Conservation (phyloP, 345 rosid genomes). For the Rhodomyrtus tomentosa region DNA sequence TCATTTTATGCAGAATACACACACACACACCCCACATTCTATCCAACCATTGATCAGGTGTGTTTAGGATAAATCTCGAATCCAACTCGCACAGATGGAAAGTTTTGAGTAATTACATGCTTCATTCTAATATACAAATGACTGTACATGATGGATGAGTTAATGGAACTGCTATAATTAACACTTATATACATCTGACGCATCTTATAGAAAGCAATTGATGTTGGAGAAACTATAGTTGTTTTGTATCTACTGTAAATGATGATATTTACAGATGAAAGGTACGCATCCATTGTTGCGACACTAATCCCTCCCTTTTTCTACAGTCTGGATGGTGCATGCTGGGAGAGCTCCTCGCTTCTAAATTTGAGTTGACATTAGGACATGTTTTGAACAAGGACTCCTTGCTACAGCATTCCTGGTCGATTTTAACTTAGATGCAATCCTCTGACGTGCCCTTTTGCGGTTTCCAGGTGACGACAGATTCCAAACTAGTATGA, state of each 20-base stretch:
- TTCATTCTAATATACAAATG: not conserved
- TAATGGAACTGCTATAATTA: not conserved
- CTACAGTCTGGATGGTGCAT: not conserved
- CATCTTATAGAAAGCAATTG: not conserved
- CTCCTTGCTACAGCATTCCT: not conserved
- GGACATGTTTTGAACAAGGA: not conserved
- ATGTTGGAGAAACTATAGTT: not conserved
- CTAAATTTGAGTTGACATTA: not conserved
- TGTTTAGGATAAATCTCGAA: not conserved
- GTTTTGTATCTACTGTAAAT: not conserved
- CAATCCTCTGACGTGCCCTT: not conserved
- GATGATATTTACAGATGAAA: not conserved
- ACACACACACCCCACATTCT: no score
- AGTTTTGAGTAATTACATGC: not conserved
- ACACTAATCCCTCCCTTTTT: not conserved
- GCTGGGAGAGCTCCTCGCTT: not conserved
- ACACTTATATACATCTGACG: not conserved
- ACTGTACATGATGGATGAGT: not conserved
- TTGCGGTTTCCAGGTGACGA: not conserved
- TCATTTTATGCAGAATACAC: no score
- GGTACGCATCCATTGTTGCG: not conserved
- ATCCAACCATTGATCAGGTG: not conserved
- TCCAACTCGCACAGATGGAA: not conserved
- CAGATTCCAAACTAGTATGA: not conserved
- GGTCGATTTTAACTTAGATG: not conserved